Conservation (phyloP, 306 rosid genomes). For the Hylodesmum podocarpum region DNA sequence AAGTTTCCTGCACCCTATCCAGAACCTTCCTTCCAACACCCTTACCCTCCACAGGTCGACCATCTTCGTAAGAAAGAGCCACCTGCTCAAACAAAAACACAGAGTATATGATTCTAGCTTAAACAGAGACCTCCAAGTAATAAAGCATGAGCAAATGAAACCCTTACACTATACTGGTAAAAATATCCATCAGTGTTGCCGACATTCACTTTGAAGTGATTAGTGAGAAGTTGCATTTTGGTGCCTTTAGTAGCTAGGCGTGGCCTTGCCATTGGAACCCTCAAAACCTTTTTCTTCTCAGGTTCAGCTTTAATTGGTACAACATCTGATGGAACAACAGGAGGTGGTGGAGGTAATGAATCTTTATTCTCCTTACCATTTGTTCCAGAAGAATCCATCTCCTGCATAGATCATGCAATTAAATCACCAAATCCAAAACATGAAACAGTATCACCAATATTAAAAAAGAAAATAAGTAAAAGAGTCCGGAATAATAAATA, state of each 20-base stretch:
- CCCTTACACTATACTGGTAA: slow-evolving; percentile 84
- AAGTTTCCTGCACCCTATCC: slow-evolving; percentile 78
- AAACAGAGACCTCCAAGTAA: neutral
- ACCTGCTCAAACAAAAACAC: slow-evolving; percentile 47
- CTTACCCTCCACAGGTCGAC: slow-evolving; percentile 82
- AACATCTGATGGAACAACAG: slow-evolving; percentile 61
- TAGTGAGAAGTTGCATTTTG: slow-evolving; percentile 57
- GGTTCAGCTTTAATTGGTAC: slow-evolving; percentile 49
- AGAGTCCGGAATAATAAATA: neutral
- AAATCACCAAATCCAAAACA: neutral
- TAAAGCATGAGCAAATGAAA: neutral
- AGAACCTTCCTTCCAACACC: slow-evolving; percentile 78
- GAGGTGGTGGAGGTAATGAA: slow-evolving; percentile 83
- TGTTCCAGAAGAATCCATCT: slow-evolving; percentile 55
- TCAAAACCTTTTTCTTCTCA: slow-evolving; percentile 57
- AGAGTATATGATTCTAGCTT: neutral
- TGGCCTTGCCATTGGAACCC: slow-evolving; percentile 72
- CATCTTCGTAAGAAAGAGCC: slow-evolving; percentile 77
- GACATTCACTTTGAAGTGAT: slow-evolving; percentile 75
- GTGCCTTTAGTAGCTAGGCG: slow-evolving; percentile 65
- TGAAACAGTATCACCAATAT: neutral
- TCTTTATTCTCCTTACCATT: slow-evolving; percentile 46
- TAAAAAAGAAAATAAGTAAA: neutral
- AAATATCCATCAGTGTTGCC: slow-evolving; percentile 55
- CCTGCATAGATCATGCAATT: neutral